These are phyloP conservation scores for Glycine latifolia DNA, from an alignment of 306 rosid species.

Conservation along the genomic window DNA sequence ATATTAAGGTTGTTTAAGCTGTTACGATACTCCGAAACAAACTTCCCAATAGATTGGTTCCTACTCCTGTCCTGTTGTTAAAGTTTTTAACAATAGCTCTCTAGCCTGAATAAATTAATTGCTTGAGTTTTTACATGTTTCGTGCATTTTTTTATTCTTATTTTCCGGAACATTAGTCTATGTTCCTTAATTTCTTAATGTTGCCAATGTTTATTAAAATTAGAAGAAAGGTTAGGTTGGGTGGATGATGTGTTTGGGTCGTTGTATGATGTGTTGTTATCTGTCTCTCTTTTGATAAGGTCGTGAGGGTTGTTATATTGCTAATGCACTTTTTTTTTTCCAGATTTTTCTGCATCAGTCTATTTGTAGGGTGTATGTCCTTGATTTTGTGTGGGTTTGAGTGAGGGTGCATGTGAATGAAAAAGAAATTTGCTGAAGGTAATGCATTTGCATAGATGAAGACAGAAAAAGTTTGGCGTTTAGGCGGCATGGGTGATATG, in stretches of 20 bases:
- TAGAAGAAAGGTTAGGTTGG: not conserved
- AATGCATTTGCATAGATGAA: slow-evolving; percentile 69
- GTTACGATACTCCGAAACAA: slow-evolving; percentile 40
- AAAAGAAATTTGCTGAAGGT: slow-evolving; percentile 42
- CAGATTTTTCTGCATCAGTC: slow-evolving; percentile 46
- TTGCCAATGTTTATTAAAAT: slow-evolving; percentile 4
- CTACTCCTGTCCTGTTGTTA: not conserved
- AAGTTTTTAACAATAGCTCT: too few relatives aligned
- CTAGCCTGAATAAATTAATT: not conserved
- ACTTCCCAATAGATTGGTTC: not conserved
- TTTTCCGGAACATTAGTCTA: slow-evolving; percentile 10
- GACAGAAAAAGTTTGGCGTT: slow-evolving; percentile 62
- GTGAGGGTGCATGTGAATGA: slow-evolving; percentile 20
- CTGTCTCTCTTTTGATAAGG: not conserved
- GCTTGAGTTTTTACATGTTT: not conserved
- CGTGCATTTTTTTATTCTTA: not conserved
- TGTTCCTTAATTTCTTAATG: not conserved
- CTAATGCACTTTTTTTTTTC: slow-evolving; percentile 38
- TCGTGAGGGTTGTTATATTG: slow-evolving; percentile 15
- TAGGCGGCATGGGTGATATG: slow-evolving; percentile 75
- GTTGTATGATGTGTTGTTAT: not conserved
- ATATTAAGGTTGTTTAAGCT: slow-evolving; percentile 26
- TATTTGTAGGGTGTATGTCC: slow-evolving; percentile 8
- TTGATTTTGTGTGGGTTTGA: slow-evolving; percentile 28
- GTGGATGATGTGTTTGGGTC: not conserved